A percentile compares a stretch with the other conserved stretches of the same genome.
Conservation (phyloP, 225 moss, liverwort and hornwort species). For the Sphagnum tenellum region DNA sequence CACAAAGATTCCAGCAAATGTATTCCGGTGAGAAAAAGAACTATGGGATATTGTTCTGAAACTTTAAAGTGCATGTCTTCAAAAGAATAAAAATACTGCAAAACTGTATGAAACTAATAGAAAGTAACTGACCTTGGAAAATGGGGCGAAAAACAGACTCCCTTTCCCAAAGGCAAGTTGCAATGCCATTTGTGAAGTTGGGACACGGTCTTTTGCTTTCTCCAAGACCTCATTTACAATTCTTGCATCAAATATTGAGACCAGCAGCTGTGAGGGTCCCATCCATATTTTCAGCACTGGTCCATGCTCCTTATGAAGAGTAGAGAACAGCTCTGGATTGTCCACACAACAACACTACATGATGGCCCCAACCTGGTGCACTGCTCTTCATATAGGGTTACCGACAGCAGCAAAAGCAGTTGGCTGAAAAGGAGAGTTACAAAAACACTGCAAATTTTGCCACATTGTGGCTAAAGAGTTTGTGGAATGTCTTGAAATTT, state of each 20-base stretch:
- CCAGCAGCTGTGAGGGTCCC: constrained; percentile 27
- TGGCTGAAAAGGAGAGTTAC: too few relatives aligned
- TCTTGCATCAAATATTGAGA: constrained; percentile 16
- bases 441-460: too few relatives aligned
- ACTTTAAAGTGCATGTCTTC: too few relatives aligned
- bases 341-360: neutral
- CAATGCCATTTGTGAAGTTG: constrained; percentile 14
- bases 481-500: too few relatives aligned
- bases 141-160: constrained; percentile 20
- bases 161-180: constrained; percentile 30
- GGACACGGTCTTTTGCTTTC: constrained; percentile 26
- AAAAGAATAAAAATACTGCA: too few relatives aligned
- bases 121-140: constrained; percentile 13
- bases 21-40: too few relatives aligned
- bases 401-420: too few relatives aligned
- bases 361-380: neutral
- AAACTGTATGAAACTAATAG: too few relatives aligned
- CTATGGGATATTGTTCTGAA: too few relatives aligned
- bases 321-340: constrained; percentile 14
- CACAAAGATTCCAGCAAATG: too few relatives aligned
- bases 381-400: too few relatives aligned
- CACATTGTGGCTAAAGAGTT: too few relatives aligned
- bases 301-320: constrained; percentile 28
- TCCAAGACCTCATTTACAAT: constrained; percentile 17
- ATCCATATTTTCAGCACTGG: constrained; percentile 33